Evolutionary conservation across 306 rosid species (phyloP).

Genomic region (Dryas alaskensis): DNA sequence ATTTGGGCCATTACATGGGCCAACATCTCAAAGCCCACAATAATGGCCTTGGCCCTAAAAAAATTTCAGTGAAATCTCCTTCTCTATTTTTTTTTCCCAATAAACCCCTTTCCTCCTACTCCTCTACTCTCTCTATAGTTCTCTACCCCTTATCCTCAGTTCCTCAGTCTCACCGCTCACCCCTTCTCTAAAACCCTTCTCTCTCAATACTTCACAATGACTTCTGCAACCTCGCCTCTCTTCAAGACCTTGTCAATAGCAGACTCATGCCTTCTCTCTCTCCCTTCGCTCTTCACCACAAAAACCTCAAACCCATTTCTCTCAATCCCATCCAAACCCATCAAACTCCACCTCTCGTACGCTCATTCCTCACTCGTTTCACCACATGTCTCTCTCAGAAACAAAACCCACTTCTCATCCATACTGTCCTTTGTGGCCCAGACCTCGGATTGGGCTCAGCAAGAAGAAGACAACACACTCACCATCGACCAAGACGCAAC

Average conservation of each 20-base stretch:
- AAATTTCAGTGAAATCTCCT: neutral
- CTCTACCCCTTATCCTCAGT: conserved; percentile 47
- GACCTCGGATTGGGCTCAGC: conserved; percentile 79
- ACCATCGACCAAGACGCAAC: conserved; percentile 30
- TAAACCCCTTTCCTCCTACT: conserved; percentile 6
- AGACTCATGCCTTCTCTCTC: conserved; percentile 51
- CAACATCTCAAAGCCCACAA: neutral
- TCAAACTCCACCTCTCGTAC: conserved; percentile 41
- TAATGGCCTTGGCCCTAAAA: neutral
- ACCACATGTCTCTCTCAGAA: conserved; percentile 31
- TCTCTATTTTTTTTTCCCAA: neutral
- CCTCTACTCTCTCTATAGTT: neutral
- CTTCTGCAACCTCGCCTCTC: conserved; percentile 41
- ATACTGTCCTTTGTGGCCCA: conserved; percentile 58
- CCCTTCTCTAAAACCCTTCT: conserved; percentile 31
- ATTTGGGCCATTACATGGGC: neutral
- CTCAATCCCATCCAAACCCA: conserved; percentile 41
- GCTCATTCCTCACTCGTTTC: conserved; percentile 36
- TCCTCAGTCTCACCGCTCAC: neutral
- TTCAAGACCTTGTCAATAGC: conserved; percentile 55
- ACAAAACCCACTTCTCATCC: conserved; percentile 40
- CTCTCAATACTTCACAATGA: conserved; percentile 28
- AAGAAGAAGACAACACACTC: conserved; percentile 46
- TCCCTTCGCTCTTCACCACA: conserved; percentile 45
- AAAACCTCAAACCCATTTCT: conserved; percentile 41